Percentiles rank a stretch among this genome's conserved stretches.
Conservation (phyloP, 768 basidiomycete genomes). For the Clathrus columnatus region DNA sequence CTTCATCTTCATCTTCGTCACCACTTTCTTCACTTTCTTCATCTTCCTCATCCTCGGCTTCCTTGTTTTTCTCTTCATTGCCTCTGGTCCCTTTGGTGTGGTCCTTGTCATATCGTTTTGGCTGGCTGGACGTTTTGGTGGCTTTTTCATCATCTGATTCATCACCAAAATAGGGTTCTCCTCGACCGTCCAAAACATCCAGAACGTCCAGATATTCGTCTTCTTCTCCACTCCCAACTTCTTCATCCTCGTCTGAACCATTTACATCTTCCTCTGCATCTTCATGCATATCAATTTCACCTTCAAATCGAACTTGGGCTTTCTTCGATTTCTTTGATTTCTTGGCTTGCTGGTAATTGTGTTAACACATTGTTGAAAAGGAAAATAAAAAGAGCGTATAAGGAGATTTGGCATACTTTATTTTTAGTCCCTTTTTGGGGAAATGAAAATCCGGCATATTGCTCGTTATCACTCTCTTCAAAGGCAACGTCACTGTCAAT, state of each 20-base stretch:
- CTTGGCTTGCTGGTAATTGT: background rate
- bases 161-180: slow-evolving; percentile 30
- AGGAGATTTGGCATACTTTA: slow-evolving; percentile 3
- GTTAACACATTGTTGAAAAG: too few relatives aligned
- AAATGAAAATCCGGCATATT: slow-evolving; percentile 54
- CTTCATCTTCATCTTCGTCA: slow-evolving; percentile 25
- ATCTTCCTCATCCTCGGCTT: slow-evolving; percentile 37
- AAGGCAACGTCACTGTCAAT: slow-evolving; percentile 80
- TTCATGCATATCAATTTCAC: slow-evolving; percentile 63
- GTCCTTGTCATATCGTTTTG: slow-evolving; percentile 23
- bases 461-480: slow-evolving; percentile 74
- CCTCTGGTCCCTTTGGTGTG: slow-evolving; percentile 15
- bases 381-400: background rate
- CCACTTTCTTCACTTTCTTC: slow-evolving; percentile 31
- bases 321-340: slow-evolving; percentile 23
- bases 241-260: slow-evolving; percentile 31
- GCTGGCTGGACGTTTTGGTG: slow-evolving; percentile 15
- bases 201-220: slow-evolving; percentile 56
- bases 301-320: slow-evolving; percentile 31
- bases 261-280: slow-evolving; percentile 24
- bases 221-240: slow-evolving; percentile 27
- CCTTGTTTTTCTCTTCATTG: slow-evolving; percentile 24
- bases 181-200: slow-evolving; percentile 59
- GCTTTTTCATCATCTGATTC: slow-evolving; percentile 26
- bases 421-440: slow-evolving; percentile 23